These are phyloP conservation scores for Talaromyces sp. DNA, from an alignment of 2,329 filamentous ascomycete genomes.

Conservation along the genomic window DNA sequence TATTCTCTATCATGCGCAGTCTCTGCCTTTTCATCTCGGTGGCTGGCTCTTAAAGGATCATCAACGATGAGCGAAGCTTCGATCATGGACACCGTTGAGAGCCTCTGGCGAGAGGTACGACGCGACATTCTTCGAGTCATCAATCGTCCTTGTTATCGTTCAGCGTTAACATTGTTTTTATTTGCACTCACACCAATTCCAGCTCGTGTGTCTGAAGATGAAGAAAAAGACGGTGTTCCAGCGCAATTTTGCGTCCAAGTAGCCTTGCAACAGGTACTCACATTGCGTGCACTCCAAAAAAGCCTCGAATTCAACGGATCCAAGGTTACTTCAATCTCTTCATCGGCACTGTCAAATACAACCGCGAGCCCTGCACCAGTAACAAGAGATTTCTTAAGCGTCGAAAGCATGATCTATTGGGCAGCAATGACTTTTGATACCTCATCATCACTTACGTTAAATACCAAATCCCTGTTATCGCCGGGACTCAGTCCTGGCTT, in stretches of 20 bases:
- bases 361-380: conserved; percentile 28
- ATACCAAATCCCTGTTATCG: conserved; percentile 39
- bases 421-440: conserved; percentile 45
- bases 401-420: conserved; percentile 44
- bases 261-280: conserved; percentile 43
- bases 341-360: conserved; percentile 20
- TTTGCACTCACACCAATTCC: conserved; percentile 44
- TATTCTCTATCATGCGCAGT: conserved; percentile 27
- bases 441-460: conserved; percentile 42
- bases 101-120: conserved; percentile 37
- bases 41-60: conserved; percentile 26
- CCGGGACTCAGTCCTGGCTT: conserved; percentile 34
- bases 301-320: conserved; percentile 43
- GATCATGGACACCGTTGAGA: conserved; percentile 23
- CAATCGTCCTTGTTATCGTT: conserved; percentile 43
- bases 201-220: conserved; percentile 39
- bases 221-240: conserved; percentile 41
- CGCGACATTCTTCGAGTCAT: conserved; percentile 42
- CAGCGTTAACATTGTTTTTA: conserved; percentile 41
- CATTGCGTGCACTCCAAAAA: conserved; percentile 38
- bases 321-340: conserved; percentile 33
- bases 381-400: conserved; percentile 34
- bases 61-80: conserved; percentile 2
- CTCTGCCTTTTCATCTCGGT: conserved; percentile 28
- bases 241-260: conserved; percentile 43